Base-by-base conservation (phyloP, 2,329 filamentous ascomycete genomes). In the Escovopsis sp. region DNA sequence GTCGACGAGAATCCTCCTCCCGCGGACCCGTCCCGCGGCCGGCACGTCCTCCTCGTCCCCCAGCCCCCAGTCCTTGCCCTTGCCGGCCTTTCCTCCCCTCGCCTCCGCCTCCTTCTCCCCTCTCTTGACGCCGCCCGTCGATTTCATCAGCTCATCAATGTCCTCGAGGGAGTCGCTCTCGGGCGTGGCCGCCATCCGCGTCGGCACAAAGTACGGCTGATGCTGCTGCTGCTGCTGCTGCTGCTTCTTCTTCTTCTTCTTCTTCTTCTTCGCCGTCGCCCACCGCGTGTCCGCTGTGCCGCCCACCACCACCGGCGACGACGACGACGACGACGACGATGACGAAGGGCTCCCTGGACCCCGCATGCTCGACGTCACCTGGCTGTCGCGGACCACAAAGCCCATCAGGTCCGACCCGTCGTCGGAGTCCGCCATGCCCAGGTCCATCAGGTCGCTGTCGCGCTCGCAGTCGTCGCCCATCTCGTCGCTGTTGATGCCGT, bases 321-420 rank as follows among this genome's bases (percentile, higher is more conserved):
- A 9, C 11, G 28, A 9, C 28, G 28, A 9, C 3, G 11, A 32
- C 28, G 28, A 32, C 2, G 28, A 32, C 4, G 28, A 32, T 32
- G 3, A 32, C 12, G 50, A 15, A 15, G 15, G 15, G 15, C 15
- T 49, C 3, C 49, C 48, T 6, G 55, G 59, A 12, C 59, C 54
- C 28, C 47, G 53, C 49, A 58, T 57, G 48, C 65, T 65, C 2
- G 64, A 66, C 0, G 54, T 53, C 8, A 9, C 28, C 33, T 56
- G 53, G 45, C 77, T 58, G 57, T 77, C 58, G 48, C 64, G 56
- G 53, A 79, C 65, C 52, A 84, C 54, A 59, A 84, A 71, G 61
- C 76, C 63, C 50, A 73, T 44, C 12, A 76, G 55, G 48, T 75
- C 72, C 37, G 58, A 62, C 11, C 67, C 68, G 45, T 63, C 60